Base-by-base conservation (phyloP, 1,284 basidiomycete genomes). In the Ustilago lituana region DNA sequence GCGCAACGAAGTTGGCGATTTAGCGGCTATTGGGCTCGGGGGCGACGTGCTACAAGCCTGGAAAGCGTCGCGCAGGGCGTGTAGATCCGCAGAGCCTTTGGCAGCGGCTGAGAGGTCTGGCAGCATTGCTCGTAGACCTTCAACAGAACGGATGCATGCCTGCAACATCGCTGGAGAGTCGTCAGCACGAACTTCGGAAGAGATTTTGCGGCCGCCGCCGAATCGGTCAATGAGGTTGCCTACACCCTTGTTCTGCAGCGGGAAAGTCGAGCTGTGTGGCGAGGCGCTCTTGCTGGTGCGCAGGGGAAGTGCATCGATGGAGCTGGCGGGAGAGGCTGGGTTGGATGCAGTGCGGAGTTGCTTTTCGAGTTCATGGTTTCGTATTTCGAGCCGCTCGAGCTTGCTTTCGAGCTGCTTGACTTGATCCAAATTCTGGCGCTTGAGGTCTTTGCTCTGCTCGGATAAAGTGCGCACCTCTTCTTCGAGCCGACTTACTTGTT, bases 151-250 rank as follows among this genome's bases (percentile, higher is more conserved):
- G 12, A 61, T 33, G 46, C 58, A 67, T 0, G 53, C 58, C 9
- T 61, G 58, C 55, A 59, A 29, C 35, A 48, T 36, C 9, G 51
- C 43, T 4, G 55, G 36, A 23, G 51, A 45, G 33, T 62, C 65
- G 4, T 68, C 65, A 3, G n/a, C 35, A 17, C 65, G 54, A n/a
- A 29, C 20, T 6, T 67, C 64, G 0, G 64, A 38, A 14, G 53
- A 37, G 8, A 46, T 29, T 14, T 50, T 57, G 35, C 54, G 53
- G 14, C 67, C 67, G 4, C 61, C 67, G 19, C 67, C 61, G n/a
- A 70, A 70, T 23, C 40, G 39, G 49, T 59, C 57, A 33, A 70
- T 70, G 22, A 70, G 49, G 12, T 59, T 61, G 40, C 57, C 54
- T 11, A 70, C 61, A 10, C 61, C 67, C 36, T 60, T 69, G 48